Evolutionary conservation across 2,329 filamentous ascomycete species (phyloP).

Genomic region (Fusarium xyrophilum): DNA sequence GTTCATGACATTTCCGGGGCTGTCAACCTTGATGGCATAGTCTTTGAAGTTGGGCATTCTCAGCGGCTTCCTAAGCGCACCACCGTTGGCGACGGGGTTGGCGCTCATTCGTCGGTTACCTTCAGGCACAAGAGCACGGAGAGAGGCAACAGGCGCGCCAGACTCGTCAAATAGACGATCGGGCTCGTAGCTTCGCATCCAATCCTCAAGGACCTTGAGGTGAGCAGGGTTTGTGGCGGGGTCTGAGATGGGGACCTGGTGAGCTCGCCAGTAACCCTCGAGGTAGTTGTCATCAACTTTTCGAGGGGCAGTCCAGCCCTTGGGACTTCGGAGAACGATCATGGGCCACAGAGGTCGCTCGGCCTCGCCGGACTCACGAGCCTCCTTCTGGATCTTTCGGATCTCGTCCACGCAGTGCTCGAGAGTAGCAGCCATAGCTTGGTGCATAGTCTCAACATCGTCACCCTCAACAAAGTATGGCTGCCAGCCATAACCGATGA

Average conservation of each 20-base stretch:
- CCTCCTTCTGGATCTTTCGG: conserved; percentile 71
- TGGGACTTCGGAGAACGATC: conserved; percentile 78
- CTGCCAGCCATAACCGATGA: conserved; percentile 78
- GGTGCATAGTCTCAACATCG: conserved; percentile 77
- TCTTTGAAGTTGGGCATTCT: conserved; percentile 73
- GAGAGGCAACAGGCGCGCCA: conserved; percentile 67
- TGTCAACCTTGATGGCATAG: conserved; percentile 69
- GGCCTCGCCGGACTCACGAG: conserved; percentile 72
- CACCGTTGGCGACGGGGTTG: conserved; percentile 78
- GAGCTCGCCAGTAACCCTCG: conserved; percentile 79
- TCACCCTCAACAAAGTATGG: conserved; percentile 83
- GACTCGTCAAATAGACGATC: conserved; percentile 72
- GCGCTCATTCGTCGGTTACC: conserved; percentile 77
- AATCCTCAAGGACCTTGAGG: conserved; percentile 72
- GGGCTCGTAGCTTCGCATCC: conserved; percentile 80
- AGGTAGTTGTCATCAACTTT: conserved; percentile 74
- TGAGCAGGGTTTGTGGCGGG: conserved; percentile 70
- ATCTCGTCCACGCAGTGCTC: conserved; percentile 77
- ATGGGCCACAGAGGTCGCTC: conserved; percentile 79
- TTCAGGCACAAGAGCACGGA: conserved; percentile 69
- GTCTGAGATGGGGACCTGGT: conserved; percentile 79
- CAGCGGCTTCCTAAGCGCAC: conserved; percentile 70
- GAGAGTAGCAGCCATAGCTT: conserved; percentile 79
- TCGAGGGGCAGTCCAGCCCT: conserved; percentile 80
- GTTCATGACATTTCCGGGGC: conserved; percentile 62